These are phyloP conservation scores for Dothideomycetes sp. DNA, from an alignment of 2,329 filamentous ascomycete genomes.

Conservation along the genomic window DNA sequence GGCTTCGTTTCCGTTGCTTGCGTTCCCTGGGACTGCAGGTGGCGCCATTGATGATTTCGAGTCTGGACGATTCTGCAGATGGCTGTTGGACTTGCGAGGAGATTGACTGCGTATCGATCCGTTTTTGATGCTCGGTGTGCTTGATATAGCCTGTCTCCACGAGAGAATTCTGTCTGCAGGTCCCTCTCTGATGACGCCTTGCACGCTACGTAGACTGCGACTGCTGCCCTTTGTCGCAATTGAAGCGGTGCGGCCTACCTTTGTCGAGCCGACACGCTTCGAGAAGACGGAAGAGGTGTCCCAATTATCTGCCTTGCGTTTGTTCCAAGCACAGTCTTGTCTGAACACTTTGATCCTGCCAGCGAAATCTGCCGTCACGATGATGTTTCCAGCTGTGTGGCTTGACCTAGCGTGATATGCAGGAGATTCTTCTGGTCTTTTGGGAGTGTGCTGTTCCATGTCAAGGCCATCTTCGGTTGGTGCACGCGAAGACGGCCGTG, in stretches of 20 bases:
- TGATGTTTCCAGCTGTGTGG: conserved; percentile 77
- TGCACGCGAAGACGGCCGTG: conserved; percentile 37
- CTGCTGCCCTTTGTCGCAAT: conserved; percentile 46
- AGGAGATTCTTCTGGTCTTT: conserved; percentile 54
- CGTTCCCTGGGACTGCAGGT: conserved; percentile 1
- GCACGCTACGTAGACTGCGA: conserved; percentile 23
- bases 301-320: conserved; percentile 65
- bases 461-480: conserved; percentile 34
- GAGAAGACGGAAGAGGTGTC: conserved; percentile 71
- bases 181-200: conserved; percentile 27
- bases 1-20: not conserved
- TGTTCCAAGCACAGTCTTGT: conserved; percentile 81
- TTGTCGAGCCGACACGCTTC: conserved; percentile 52
- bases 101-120: conserved; percentile 7
- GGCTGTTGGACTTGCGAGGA: conserved; percentile 7
- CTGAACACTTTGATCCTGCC: conserved; percentile 91
- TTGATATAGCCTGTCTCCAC: conserved; percentile 67
- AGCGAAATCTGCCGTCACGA: conserved; percentile 80
- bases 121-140: conserved; percentile 22
- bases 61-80: conserved; percentile 8
- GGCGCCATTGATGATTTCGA: conserved; percentile 8
- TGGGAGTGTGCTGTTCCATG: conserved; percentile 20
- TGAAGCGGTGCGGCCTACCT: conserved; percentile 45
- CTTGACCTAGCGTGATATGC: conserved; percentile 66
- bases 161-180: conserved; percentile 72